phyloP scores from a whole-genome alignment of 2,329 filamentous ascomycete genomes.

The Corinectria fuckeliana region DNA sequence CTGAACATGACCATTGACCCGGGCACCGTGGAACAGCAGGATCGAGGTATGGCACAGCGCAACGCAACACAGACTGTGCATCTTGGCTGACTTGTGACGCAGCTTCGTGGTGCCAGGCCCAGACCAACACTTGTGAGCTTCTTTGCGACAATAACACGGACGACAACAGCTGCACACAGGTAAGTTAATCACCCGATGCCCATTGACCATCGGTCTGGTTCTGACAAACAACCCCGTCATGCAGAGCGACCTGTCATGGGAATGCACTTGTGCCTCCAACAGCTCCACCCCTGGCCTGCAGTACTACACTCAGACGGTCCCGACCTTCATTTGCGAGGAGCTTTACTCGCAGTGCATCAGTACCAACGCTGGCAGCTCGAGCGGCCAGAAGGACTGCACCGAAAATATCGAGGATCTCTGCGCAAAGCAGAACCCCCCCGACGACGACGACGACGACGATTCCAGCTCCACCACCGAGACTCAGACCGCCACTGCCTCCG shows the following conservation, averaged over 20 bases:
- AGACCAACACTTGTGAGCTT: slow-evolving; percentile 56
- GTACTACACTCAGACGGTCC: slow-evolving; percentile 60
- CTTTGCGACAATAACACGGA: slow-evolving; percentile 52
- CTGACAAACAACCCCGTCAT: slow-evolving; percentile 13
- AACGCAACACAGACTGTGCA: not conserved
- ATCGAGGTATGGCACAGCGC: slow-evolving; percentile 48
- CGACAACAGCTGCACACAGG: slow-evolving; percentile 54
- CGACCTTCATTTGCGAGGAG: slow-evolving; percentile 58
- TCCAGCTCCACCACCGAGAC: slow-evolving; percentile 37
- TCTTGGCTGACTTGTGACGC: slow-evolving; percentile 20
- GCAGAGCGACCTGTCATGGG: slow-evolving; percentile 53
- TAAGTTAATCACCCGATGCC: slow-evolving; percentile 41
- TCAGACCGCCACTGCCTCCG: slow-evolving; percentile 32
- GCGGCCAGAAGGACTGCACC: slow-evolving; percentile 56
- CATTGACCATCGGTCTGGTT: not conserved
- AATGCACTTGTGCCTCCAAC: slow-evolving; percentile 57
- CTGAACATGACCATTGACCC: slow-evolving; percentile 52
- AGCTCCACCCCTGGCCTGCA: slow-evolving; percentile 57
- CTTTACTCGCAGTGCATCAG: slow-evolving; percentile 57
- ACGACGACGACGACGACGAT: slow-evolving; percentile 20
- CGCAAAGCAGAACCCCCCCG: slow-evolving; percentile 45
- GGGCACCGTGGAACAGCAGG: slow-evolving; percentile 39
- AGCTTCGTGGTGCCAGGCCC: slow-evolving; percentile 60
- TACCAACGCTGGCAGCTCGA: slow-evolving; percentile 48
- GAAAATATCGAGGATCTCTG: slow-evolving; percentile 55